Evolutionary conservation across 1,139 yeast species (phyloP), one percentile per base, ranked within the genome.

Genomic region (Blastobotrys buckinghamii): DNA sequence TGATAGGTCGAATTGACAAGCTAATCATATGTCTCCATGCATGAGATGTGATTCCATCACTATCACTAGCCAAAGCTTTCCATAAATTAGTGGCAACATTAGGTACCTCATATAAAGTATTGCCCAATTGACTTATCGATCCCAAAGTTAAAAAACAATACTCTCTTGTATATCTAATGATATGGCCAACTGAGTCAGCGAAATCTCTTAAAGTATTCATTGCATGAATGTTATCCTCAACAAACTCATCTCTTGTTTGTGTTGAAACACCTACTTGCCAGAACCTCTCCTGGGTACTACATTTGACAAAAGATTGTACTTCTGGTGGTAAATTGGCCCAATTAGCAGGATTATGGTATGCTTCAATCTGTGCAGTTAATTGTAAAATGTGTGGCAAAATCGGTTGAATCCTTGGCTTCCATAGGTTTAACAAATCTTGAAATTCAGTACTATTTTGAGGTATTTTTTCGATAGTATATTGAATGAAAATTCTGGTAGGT

Each of bases 251-350:
- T 59, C 88, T 84, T 7, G 96, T 83, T 66, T 92, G 95, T 51
- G 87, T 86, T 1, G 96, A 87, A 19, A 95, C 95, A 16, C 98
- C 98, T 54, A 90, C 95, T 63, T 94, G 97, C 98, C 99, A 94
- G 65, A 92, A 92, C 59, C 97, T 75, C 69, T 94, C 98, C 64
- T 83, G 80, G 45, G 95, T 85, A 56, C 95, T 84, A 59, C 87
- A 85, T 56, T 79, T 77, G 13, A 92, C 96, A 72, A 94, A 92
- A 1, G 92, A 75, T 63, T 87, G 97, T 1, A 92, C 97, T 50
- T 88, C 95, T 2, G 77, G 78, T 0, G 98, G 97, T 44, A 94
- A 73, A 42, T 81, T 86, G 15, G 72, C 73, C 97, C 98, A 92
- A 64, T 92, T 90, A 19, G 74, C 84, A 0, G 97, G 96, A 61